phyloP scores from a whole-genome alignment of 2,329 filamentous ascomycete species.

The Xylariales sp. region DNA sequence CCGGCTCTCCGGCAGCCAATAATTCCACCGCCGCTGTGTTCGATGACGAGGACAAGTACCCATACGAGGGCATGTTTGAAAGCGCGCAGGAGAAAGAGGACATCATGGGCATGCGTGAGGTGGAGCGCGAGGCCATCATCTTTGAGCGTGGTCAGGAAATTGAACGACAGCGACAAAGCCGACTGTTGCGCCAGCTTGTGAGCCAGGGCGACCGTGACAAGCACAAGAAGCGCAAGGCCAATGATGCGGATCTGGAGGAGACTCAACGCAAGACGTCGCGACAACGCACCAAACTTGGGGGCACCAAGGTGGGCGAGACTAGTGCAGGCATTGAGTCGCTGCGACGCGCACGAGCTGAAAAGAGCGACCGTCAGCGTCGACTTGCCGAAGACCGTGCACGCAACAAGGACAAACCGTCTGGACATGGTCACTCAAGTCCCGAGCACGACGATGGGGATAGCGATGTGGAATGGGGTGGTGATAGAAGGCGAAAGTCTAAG shows the following conservation, averaged over 20 bases:
- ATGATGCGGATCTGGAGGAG: constrained; percentile 74
- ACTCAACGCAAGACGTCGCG: constrained; percentile 69
- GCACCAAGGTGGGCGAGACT: constrained; percentile 63
- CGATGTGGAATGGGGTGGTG: constrained; percentile 71
- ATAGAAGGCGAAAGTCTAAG: constrained; percentile 40
- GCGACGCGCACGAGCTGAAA: constrained; percentile 58
- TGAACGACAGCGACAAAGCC: constrained; percentile 76
- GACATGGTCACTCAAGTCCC: constrained; percentile 30
- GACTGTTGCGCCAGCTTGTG: constrained; percentile 74
- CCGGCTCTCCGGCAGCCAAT: constrained; percentile 47
- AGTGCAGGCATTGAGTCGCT: constrained; percentile 69
- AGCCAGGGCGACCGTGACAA: constrained; percentile 60
- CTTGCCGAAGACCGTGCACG: constrained; percentile 58
- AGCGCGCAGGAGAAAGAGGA: constrained; percentile 69
- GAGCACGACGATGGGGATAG: constrained; percentile 67
- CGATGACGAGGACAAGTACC: constrained; percentile 61
- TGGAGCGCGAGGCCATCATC: constrained; percentile 85
- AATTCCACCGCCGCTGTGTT: constrained; percentile 26
- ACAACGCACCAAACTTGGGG: constrained; percentile 63
- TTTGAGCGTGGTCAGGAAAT: constrained; percentile 82
- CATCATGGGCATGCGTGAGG: constrained; percentile 83
- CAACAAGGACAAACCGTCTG: constrained; percentile 43
- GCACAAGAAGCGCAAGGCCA: constrained; percentile 74
- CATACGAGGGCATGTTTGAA: constrained; percentile 81
- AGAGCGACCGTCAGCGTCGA: constrained; percentile 59